Evolutionary conservation across 176 grass and related monocot species (phyloP).

Genomic region (Dactylis glomerata): DNA sequence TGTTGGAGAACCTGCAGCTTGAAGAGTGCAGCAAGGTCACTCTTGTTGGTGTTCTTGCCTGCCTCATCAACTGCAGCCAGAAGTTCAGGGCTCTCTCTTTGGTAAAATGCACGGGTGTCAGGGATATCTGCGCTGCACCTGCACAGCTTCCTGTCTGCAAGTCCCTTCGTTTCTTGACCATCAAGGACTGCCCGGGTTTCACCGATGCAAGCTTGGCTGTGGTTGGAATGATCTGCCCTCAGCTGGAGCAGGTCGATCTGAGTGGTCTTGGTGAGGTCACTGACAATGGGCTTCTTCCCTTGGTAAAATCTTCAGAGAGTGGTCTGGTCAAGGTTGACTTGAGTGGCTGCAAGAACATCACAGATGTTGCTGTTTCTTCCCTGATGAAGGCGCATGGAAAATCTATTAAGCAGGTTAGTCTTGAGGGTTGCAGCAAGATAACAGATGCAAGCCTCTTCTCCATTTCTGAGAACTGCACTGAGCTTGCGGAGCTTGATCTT

Average conservation of each 20-base stretch:
- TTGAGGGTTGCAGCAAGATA: conserved; percentile 89
- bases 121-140: conserved; percentile 52
- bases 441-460: conserved; percentile 67
- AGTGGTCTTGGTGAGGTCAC: conserved; percentile 64
- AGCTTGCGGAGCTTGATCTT: conserved; percentile 77
- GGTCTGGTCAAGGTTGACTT: conserved; percentile 76
- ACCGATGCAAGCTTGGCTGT: conserved; percentile 78
- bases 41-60: conserved; percentile 67
- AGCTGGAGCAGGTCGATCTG: conserved; percentile 75
- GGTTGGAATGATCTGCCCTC: conserved; percentile 79
- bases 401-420: conserved; percentile 66
- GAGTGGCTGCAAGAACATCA: conserved; percentile 72
- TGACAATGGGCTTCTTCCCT: conserved; percentile 62
- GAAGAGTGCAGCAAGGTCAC: conserved; percentile 77
- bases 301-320: conserved; percentile 54
- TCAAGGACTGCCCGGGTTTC: conserved; percentile 78
- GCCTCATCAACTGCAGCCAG: conserved; percentile 57
- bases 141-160: conserved; percentile 57
- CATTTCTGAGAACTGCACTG: conserved; percentile 56
- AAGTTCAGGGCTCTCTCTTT: conserved; percentile 67
- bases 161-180: conserved; percentile 70
- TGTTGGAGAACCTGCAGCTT: conserved; percentile 67
- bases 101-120: conserved; percentile 89
- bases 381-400: conserved; percentile 81
- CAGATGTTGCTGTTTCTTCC: conserved; percentile 57